Percentiles rank a stretch among this genome's conserved stretches.
Evolutionary conservation across 1,139 yeast genomes (phyloP).

Genomic region (Martiniozyma asiatica): DNA sequence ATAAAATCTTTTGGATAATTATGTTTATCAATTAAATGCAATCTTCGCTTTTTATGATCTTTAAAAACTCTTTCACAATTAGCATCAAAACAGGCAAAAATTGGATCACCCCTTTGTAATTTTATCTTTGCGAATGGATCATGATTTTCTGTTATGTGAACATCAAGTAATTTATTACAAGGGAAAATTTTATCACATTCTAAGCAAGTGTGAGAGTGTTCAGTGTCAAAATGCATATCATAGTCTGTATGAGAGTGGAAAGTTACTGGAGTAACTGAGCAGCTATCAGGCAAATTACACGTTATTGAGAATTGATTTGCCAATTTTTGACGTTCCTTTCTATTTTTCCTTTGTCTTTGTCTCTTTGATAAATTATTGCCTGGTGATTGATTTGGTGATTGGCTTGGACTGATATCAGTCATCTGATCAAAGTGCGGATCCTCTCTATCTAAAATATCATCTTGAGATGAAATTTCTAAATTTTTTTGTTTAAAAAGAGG

Average conservation of each 20-base stretch:
- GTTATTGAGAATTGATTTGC: slow-evolving; percentile 3
- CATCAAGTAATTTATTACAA: slow-evolving; percentile 25
- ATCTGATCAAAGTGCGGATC: too few relatives aligned
- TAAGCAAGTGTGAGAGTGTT: slow-evolving; percentile 26
- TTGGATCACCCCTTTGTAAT: slow-evolving; percentile 28
- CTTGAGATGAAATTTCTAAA: neutral
- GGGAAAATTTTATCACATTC: slow-evolving; percentile 35
- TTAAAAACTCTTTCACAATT: slow-evolving; percentile 26
- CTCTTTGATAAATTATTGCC: slow-evolving; percentile 1
- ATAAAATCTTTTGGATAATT: slow-evolving; percentile 34
- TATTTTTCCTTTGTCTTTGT: slow-evolving; percentile 2
- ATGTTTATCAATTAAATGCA: slow-evolving; percentile 39
- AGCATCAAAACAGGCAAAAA: slow-evolving; percentile 30
- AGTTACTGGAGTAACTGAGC: slow-evolving; percentile 7
- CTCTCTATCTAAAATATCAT: too few relatives aligned
- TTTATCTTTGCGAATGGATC: slow-evolving; percentile 33
- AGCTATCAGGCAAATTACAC: slow-evolving; percentile 14
- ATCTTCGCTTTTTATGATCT: slow-evolving; percentile 28
- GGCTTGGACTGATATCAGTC: too few relatives aligned
- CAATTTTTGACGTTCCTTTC: neutral
- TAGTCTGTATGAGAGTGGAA: slow-evolving; percentile 20
- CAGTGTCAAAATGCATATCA: slow-evolving; percentile 26
- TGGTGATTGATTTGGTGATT: too few relatives aligned
- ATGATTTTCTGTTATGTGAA: slow-evolving; percentile 44
- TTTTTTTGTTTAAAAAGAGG: neutral